Evolutionary conservation across 1,284 basidiomycete genomes (phyloP).

Genomic region (Leucoagaricus sp.): DNA sequence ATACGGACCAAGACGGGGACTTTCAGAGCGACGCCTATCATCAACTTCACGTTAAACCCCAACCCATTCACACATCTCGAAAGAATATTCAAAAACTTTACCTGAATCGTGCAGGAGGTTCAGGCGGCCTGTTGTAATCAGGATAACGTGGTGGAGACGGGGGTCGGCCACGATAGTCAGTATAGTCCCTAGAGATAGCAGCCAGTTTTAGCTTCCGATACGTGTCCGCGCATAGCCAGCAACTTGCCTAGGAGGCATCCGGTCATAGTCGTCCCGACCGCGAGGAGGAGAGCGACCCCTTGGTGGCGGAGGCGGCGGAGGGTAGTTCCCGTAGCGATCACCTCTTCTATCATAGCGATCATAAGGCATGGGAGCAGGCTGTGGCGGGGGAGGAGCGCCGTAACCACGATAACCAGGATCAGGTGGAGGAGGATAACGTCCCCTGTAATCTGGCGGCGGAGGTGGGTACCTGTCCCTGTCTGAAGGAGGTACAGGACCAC

Average conservation of each 20-base stretch:
- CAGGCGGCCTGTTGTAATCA: slow-evolving; percentile 52
- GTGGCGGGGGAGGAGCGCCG: slow-evolving; percentile 46
- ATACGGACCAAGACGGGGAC: slow-evolving; percentile 51
- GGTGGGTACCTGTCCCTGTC: slow-evolving; percentile 47
- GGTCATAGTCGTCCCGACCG: slow-evolving; percentile 60
- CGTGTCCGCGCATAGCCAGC: neutral
- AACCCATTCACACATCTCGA: neutral
- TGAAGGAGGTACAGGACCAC: slow-evolving; percentile 48
- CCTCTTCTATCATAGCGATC: slow-evolving; percentile 57
- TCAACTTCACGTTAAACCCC: slow-evolving; percentile 9
- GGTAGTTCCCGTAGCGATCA: slow-evolving; percentile 43
- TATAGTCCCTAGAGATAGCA: slow-evolving; percentile 36
- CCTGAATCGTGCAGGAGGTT: slow-evolving; percentile 53
- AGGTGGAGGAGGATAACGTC: slow-evolving; percentile 57
- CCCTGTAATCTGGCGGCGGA: slow-evolving; percentile 40
- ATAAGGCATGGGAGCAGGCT: slow-evolving; percentile 50
- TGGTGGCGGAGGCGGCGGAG: slow-evolving; percentile 45
- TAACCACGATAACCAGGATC: slow-evolving; percentile 42
- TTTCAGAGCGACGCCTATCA: slow-evolving; percentile 72
- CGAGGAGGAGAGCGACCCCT: slow-evolving; percentile 54
- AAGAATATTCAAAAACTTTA: slow-evolving; percentile 31
- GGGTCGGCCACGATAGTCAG: slow-evolving; percentile 56
- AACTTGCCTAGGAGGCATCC: slow-evolving; percentile 36
- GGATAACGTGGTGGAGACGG: slow-evolving; percentile 47
- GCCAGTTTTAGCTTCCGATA: slow-evolving; percentile 11